Evolutionary conservation across 768 basidiomycete genomes (phyloP), one percentile per base, ranked within the genome.

Genomic region (Mycena alexandri): DNA sequence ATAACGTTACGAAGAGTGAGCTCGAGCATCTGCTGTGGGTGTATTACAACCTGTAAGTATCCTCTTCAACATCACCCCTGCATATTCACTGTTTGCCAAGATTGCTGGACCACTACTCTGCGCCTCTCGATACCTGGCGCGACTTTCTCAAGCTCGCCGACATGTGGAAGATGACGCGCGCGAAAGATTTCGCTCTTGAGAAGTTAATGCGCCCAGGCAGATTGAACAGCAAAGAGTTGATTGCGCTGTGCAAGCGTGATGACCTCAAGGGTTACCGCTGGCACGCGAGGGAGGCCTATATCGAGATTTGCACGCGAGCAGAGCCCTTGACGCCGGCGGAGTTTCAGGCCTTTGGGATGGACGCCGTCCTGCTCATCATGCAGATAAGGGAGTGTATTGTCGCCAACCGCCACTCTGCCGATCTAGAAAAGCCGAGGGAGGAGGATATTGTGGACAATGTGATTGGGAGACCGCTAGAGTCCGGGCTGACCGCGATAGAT

Each of bases 1-100:
- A 33, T 16, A 46, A 36, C 21, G 63, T 64, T n/a, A 64, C 63
- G 12, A 64, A 64, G 53, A 47, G 21, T 13, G 63, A 58, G 41
- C 50, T 64, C 36, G 63, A 64, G 52, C 29, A 64, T 58, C 51
- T 57, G 19, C 63, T 64, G 38, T 64, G 63, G 63, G 13, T 64
- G 1, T 64, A 64, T 51, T 64, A 64, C 42, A 64, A 64, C 21
- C 63, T 46, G 51, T 65, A 47, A 25, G 64, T 41, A 9, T 6
- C 24, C 12, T 52, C 52, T 41, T 38, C 0, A 50, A 34, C 24
- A 19, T 33, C 25, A 38, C 2, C 5, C 0, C 46, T 64, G n/a
- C 43, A 3, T 13, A 56, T 19, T 9, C 14, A 36, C 9, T 10
- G 9, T 5, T 38, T 4, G 21, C 19, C 9, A 42, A 64, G 63